Percentiles rank a stretch among this genome's conserved stretches.
Conservation (phyloP, 2,329 filamentous ascomycete species). For the Onygenales sp. region DNA sequence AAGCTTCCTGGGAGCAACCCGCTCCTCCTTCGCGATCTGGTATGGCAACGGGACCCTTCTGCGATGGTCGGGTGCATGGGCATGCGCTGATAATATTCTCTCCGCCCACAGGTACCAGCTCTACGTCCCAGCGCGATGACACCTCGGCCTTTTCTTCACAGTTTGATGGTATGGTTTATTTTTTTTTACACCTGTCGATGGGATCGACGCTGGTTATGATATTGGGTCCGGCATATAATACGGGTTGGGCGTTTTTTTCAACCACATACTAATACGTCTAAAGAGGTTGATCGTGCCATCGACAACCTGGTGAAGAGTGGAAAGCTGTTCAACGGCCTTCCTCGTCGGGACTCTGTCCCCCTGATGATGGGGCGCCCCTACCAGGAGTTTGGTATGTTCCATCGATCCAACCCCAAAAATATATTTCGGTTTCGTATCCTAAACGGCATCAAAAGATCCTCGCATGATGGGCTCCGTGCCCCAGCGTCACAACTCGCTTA, state of each 20-base stretch:
- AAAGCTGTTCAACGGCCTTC: constrained; percentile 68
- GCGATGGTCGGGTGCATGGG: background rate
- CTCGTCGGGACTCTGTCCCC: constrained; percentile 72
- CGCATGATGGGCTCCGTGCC: constrained; percentile 48
- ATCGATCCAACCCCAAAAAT: constrained; percentile 15
- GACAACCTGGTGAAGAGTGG: constrained; percentile 96
- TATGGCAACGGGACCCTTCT: constrained; percentile 30
- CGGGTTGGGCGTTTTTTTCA: background rate
- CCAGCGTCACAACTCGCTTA: constrained; percentile 72
- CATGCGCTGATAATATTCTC: constrained; percentile 2
- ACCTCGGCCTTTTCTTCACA: constrained; percentile 72
- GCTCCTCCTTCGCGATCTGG: constrained; percentile 63
- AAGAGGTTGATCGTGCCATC: constrained; percentile 91
- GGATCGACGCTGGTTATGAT: background rate
- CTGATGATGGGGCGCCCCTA: constrained; percentile 51
- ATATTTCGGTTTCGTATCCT: constrained; percentile 10
- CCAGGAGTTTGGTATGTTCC: constrained; percentile 50
- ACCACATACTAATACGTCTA: constrained; percentile 3
- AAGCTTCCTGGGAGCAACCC: constrained; percentile 64
- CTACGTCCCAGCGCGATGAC: constrained; percentile 65
- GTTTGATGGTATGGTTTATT: constrained; percentile 64
- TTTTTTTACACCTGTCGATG: background rate
- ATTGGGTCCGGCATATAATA: constrained; percentile 3
- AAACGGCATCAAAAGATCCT: constrained; percentile 46
- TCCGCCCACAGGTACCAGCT: constrained; percentile 55